Evolutionary conservation across 202 grass and related monocot genomes (phyloP), one percentile per base, ranked within the genome.

Genomic region (Setaria viridis): DNA sequence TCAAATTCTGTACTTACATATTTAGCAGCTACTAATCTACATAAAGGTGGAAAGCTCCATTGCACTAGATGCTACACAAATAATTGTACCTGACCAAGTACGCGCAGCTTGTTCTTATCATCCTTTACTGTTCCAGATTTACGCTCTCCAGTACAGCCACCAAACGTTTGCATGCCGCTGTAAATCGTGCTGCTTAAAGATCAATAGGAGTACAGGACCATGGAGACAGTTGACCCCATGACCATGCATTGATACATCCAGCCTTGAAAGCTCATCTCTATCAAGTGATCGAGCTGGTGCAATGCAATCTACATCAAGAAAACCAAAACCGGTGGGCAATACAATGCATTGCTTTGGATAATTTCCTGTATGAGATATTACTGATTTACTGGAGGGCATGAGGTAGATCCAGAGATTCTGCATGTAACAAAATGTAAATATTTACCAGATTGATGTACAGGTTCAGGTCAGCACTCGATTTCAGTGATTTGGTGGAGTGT

Each of bases 401-500:
- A 54, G 16, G 16, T 80, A 72, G 77, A 80, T 86, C 59, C 48
- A 67, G 21, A 7, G 16, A 32, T 30, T 11, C 4, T 45, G 10
- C 67, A 74, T 46, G 77, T 30, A 70, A 59, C 17, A 70, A 39
- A 47, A 60, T 78, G 17, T 57, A 46, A 46, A 59, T 20, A 13
- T 9, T 5, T 57, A 66, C 33, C 15, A 34, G 34, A 73, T 32
- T 5, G 39, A 41, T 41, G 2, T 50, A 65, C 55, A 33, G 12
- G n/a, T 62, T 82, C 25, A 72, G 13, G 13, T 32, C 37, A 68
- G 12, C 49, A 67, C 70, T 75, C 54, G 6, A 21, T 81, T 75
- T 74, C 70, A 67, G 55, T 57, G 53, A 62, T 85, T 39, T 58
- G 49, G 78, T 87, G 70, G 35, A 35, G 69, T 25, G 79, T 45